Conservation (phyloP, 1,284 basidiomycete species). For the Spongispora temasekensis region DNA sequence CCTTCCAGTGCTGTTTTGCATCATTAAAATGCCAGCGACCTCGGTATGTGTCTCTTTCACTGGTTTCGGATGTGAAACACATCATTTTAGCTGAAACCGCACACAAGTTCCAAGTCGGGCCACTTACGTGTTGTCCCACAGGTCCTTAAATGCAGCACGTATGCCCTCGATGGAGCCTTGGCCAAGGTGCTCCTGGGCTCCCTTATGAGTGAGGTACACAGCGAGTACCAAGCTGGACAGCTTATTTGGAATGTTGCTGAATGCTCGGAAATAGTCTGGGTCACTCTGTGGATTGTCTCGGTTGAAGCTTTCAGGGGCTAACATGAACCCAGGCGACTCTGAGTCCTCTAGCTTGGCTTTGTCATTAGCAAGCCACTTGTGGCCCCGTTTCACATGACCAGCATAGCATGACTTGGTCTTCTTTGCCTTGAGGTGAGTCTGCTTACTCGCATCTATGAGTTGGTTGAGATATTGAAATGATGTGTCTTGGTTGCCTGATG, state of each 20-base stretch:
- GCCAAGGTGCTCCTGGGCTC: not conserved
- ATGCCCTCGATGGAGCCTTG: not conserved
- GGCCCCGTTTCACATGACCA: slow-evolving; percentile 2
- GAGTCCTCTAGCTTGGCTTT: no score
- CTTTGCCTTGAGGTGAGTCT: slow-evolving; percentile 4
- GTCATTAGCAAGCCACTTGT: slow-evolving; percentile 4
- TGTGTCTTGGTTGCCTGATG: not conserved
- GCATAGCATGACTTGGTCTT: slow-evolving; percentile 3
- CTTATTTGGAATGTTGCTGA: not conserved
- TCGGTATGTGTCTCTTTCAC: not conserved
- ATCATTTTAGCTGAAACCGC: not conserved
- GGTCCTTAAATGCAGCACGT: not conserved
- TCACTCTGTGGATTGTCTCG: not conserved
- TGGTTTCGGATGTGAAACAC: not conserved
- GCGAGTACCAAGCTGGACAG: not conserved
- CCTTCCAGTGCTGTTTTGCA: not conserved
- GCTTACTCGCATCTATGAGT: slow-evolving; percentile 2
- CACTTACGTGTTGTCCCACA: not conserved
- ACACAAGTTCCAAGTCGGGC: not conserved
- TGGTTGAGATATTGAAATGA: not conserved
- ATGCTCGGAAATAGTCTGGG: not conserved
- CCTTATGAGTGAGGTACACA: not conserved
- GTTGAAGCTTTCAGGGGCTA: no score
- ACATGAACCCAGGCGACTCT: no score
- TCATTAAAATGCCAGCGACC: not conserved